Conservation (phyloP, 257 asterid genomes). For the Linderniella brevidens region DNA sequence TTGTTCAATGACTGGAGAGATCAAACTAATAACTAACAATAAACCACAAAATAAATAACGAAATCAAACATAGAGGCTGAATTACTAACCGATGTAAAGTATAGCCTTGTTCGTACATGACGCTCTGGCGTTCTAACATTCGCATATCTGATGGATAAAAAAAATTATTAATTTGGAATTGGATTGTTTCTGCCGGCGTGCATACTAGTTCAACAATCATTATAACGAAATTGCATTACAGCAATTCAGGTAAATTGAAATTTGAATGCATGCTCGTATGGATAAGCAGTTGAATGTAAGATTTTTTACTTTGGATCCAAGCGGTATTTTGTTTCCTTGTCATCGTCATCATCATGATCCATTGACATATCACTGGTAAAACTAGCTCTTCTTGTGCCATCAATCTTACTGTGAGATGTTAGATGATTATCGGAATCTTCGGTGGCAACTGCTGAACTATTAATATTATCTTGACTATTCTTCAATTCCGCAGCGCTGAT, state of each 20-base stretch:
- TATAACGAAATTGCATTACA: too few species aligned
- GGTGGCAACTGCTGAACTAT: conserved; percentile 16
- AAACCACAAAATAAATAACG: neutral
- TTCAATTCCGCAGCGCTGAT: conserved; percentile 81
- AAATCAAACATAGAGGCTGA: neutral
- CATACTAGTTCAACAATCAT: too few species aligned
- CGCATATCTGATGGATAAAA: conserved; percentile 54
- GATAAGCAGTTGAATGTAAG: neutral
- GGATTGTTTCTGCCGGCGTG: too few species aligned
- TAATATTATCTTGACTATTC: conserved; percentile 42
- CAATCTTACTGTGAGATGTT: conserved; percentile 34
- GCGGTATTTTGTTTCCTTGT: conserved; percentile 88
- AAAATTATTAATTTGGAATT: conserved; percentile 1
- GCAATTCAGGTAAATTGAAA: neutral
- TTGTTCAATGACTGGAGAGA: neutral
- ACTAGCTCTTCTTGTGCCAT: conserved; percentile 65
- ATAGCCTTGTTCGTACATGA: conserved; percentile 91
- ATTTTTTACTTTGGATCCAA: conserved; percentile 85
- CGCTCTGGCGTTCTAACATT: conserved; percentile 95
- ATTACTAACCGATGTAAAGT: conserved; percentile 85
- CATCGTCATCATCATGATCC: conserved; percentile 94
- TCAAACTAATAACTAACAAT: conserved; percentile 2
- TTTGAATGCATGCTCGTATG: neutral
- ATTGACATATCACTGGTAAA: conserved; percentile 70
- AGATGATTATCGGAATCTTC: conserved; percentile 46